phyloP scores from a whole-genome alignment of 805 yeast species.

The Wickerhamomyces xylosicus region DNA sequence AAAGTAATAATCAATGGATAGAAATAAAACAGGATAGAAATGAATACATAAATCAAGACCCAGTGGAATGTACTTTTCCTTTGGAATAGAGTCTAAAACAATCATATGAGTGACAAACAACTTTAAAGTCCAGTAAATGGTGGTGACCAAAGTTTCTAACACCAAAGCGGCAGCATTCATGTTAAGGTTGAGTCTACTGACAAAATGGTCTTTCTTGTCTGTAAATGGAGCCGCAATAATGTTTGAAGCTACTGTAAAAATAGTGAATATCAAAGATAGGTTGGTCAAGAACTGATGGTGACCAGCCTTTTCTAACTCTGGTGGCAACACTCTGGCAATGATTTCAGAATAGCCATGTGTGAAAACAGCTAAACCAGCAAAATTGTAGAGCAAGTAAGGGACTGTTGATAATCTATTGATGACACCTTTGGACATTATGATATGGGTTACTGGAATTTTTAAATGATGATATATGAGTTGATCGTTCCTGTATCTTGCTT shows the following conservation, averaged over 20 bases:
- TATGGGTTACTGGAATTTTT: too few relatives aligned
- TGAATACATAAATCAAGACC: conserved; percentile 49
- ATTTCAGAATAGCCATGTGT: conserved; percentile 1
- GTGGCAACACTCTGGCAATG: conserved; percentile 31
- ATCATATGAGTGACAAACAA: conserved; percentile 41
- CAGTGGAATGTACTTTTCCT: conserved; percentile 31
- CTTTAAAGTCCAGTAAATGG: conserved; percentile 62
- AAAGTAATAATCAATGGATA: conserved; percentile 43
- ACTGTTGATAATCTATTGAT: background rate
- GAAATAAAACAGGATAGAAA: conserved; percentile 43
- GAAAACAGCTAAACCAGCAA: background rate
- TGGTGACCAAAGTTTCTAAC: conserved; percentile 49
- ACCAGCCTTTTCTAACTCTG: conserved; percentile 43
- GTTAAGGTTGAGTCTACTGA: conserved; percentile 4
- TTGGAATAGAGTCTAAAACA: conserved; percentile 20
- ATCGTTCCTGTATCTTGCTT: too few relatives aligned
- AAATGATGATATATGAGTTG: too few relatives aligned
- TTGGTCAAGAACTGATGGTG: conserved; percentile 67
- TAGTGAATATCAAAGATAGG: conserved; percentile 39
- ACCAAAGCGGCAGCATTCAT: conserved; percentile 42
- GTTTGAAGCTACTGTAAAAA: conserved; percentile 29
- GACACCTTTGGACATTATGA: background rate
- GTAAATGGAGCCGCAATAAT: conserved; percentile 8
- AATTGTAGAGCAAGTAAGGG: background rate
- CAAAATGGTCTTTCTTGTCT: too few relatives aligned